These are phyloP conservation scores for Leccinellum albellum DNA, from an alignment of 768 basidiomycete species.

Conservation along the genomic window DNA sequence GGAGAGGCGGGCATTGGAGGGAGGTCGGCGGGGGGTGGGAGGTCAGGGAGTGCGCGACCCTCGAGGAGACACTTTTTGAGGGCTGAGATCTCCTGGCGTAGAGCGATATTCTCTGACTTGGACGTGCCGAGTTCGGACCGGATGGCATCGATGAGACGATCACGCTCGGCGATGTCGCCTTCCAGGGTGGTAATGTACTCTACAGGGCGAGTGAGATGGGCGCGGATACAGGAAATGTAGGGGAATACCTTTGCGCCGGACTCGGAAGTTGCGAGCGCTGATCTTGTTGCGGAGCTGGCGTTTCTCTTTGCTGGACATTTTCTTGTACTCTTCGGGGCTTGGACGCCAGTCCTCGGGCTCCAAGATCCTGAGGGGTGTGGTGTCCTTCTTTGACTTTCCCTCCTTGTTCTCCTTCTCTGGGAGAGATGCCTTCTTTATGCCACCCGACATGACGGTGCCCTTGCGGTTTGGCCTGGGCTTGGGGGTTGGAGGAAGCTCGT, in stretches of 20 bases:
- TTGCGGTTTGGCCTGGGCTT: conserved; percentile 52
- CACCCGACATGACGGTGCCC: conserved; percentile 71
- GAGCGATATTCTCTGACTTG: conserved; percentile 76
- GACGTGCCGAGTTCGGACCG: conserved; percentile 77
- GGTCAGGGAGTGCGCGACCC: conserved; percentile 48
- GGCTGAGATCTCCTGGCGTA: conserved; percentile 71
- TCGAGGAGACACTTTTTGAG: conserved; percentile 75
- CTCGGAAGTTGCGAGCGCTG: conserved; percentile 91
- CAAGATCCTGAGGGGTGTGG: conserved; percentile 16
- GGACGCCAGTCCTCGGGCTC: conserved; percentile 78
- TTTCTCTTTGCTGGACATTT: conserved; percentile 94
- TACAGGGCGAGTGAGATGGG: conserved; percentile 25
- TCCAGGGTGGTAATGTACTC: conserved; percentile 96
- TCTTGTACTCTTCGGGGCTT: conserved; percentile 89
- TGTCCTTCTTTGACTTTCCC: conserved; percentile 28
- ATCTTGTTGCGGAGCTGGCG: conserved; percentile 96
- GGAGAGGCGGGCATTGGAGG: conserved; percentile 39
- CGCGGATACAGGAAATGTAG: background rate
- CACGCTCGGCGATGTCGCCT: conserved; percentile 88
- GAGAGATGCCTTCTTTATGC: conserved; percentile 58
- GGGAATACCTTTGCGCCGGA: conserved; percentile 77
- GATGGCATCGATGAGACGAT: conserved; percentile 85
- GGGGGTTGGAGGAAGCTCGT: conserved; percentile 26
- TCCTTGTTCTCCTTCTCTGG: conserved; percentile 34
- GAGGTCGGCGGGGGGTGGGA: conserved; percentile 46